These are phyloP conservation scores for Lachnellula subtilissima DNA, from an alignment of 2,329 filamentous ascomycete genomes.

Conservation along the genomic window DNA sequence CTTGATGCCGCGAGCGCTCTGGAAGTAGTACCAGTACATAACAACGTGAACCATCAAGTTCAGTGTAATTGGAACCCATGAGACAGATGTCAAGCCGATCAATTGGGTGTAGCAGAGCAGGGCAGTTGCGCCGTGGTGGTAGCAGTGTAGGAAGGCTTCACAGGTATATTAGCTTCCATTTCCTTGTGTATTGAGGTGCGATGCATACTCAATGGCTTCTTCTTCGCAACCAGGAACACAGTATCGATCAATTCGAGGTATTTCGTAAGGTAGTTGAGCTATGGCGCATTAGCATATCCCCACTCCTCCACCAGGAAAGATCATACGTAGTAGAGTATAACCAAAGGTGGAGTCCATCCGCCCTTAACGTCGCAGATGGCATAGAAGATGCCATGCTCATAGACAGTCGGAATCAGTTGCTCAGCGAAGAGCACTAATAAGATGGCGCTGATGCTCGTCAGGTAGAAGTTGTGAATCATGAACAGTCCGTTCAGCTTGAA, in stretches of 20 bases:
- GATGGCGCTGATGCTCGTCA: conserved; percentile 77
- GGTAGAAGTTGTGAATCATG: conserved; percentile 93
- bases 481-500: conserved; percentile 87
- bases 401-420: conserved; percentile 80
- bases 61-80: conserved; percentile 89
- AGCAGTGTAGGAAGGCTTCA: conserved; percentile 90
- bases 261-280: conserved; percentile 98
- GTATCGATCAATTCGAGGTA: conserved; percentile 95
- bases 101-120: conserved; percentile 98
- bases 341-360: conserved; percentile 89
- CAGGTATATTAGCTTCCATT: conserved; percentile 30
- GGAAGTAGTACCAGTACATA: conserved; percentile 99
- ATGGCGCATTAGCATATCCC: conserved; percentile 8
- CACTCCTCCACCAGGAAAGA: background rate
- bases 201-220: conserved; percentile 83
- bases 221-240: conserved; percentile 96
- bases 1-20: conserved; percentile 87
- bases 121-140: conserved; percentile 95
- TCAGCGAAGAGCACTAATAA: conserved; percentile 84
- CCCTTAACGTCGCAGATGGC: conserved; percentile 77
- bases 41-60: conserved; percentile 94
- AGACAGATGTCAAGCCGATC: conserved; percentile 85
- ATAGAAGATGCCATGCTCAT: conserved; percentile 77
- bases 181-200: background rate
- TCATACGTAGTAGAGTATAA: conserved; percentile 93